phyloP scores from a whole-genome alignment of 805 yeast species.

The Starmera quercuum region DNA sequence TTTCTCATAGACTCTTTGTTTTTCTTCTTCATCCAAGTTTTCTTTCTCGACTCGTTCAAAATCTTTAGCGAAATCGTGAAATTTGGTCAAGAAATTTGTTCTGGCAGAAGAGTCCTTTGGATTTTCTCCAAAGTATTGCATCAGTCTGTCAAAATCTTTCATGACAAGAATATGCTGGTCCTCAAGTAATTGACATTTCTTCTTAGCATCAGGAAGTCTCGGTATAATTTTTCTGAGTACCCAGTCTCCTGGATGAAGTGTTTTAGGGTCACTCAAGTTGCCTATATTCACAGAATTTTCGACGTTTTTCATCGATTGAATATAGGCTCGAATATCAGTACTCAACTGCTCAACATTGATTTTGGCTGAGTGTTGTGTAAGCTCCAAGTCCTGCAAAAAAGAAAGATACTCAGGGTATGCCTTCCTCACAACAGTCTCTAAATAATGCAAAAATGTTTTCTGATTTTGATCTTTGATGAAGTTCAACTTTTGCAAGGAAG shows the following conservation, averaged over 20 bases:
- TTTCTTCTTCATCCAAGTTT: constrained; percentile 76
- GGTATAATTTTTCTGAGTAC: constrained; percentile 55
- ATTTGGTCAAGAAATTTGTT: constrained; percentile 66
- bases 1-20: constrained; percentile 66
- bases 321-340: constrained; percentile 60
- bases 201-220: constrained; percentile 67
- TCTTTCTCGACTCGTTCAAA: constrained; percentile 76
- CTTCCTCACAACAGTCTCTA: constrained; percentile 79
- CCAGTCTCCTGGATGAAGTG: constrained; percentile 79
- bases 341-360: constrained; percentile 77
- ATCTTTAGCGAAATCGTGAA: constrained; percentile 71
- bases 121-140: constrained; percentile 91
- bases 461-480: constrained; percentile 88
- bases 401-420: constrained; percentile 71
- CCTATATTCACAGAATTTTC: constrained; percentile 73
- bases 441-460: constrained; percentile 83
- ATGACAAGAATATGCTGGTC: constrained; percentile 57
- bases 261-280: constrained; percentile 69
- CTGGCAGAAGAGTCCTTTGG: constrained; percentile 59
- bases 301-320: constrained; percentile 57
- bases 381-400: constrained; percentile 14
- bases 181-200: constrained; percentile 56
- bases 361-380: constrained; percentile 55
- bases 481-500: constrained; percentile 81
- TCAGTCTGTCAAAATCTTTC: constrained; percentile 58